Percentiles rank a stretch among this genome's conserved stretches.
These are phyloP conservation scores for Starmerella vitae DNA, from an alignment of 805 yeast genomes.

Conservation along the genomic window DNA sequence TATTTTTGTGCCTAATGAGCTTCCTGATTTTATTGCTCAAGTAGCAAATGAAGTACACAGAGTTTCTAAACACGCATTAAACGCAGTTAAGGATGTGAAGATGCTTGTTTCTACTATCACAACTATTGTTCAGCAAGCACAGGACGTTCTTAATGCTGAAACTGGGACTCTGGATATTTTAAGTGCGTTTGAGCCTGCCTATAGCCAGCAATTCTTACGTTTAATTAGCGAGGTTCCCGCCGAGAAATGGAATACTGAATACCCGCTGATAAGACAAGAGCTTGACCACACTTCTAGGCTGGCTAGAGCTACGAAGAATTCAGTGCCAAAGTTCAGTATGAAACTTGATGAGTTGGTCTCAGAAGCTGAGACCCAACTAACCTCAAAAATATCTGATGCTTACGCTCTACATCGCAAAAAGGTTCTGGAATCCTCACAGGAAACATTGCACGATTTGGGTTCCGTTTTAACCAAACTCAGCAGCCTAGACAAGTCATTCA, in stretches of 20 bases:
- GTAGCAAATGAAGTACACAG: not conserved
- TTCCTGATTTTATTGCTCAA: not conserved
- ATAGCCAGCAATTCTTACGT: conserved; percentile 1
- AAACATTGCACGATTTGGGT: not conserved
- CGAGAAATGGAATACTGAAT: not conserved
- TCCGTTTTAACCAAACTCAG: not conserved
- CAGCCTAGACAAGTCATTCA: not conserved
- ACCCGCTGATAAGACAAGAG: not conserved
- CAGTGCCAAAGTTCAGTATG: conserved; percentile 1
- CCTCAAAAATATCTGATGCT: not conserved
- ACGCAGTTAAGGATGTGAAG: not conserved
- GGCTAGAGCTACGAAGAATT: not conserved
- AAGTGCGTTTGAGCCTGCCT: conserved; percentile 7
- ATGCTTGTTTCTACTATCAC: conserved; percentile 2
- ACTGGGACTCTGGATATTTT: conserved; percentile 9
- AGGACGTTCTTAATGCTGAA: conserved; percentile 7
- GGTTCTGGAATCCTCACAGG: not conserved
- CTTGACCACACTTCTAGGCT: not conserved
- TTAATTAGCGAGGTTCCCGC: not conserved
- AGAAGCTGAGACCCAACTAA: not conserved
- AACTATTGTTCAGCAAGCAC: conserved; percentile 9
- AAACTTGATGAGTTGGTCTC: not conserved
- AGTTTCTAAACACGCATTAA: not conserved
- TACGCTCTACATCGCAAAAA: not conserved
- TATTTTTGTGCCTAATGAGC: not conserved